Conservation (phyloP, 306 rosid genomes). For the Hippophae tibetana region DNA sequence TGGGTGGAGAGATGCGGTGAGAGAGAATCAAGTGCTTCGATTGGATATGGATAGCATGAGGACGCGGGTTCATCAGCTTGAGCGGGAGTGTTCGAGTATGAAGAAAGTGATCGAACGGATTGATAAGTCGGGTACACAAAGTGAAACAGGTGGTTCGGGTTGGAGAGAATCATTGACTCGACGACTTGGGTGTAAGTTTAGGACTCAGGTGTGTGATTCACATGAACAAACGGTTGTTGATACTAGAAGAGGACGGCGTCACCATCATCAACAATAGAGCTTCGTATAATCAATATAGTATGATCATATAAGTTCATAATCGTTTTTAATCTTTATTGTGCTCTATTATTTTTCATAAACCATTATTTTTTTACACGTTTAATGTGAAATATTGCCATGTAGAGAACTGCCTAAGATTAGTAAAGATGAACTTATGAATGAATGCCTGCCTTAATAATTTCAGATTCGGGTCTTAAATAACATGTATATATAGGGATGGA, state of each 20-base stretch:
- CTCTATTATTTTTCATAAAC: no score
- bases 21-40: constrained; percentile 95
- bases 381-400: no score
- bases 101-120: constrained; percentile 62
- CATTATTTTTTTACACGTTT: no score
- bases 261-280: constrained; percentile 35
- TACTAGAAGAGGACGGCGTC: constrained; percentile 52
- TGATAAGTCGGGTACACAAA: constrained; percentile 34
- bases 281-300: no score
- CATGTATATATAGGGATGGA: no score
- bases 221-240: constrained; percentile 64
- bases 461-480: no score
- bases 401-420: no score
- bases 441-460: no score
- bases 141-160: constrained; percentile 1
- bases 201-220: constrained; percentile 92
- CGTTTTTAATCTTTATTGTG: not conserved
- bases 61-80: constrained; percentile 95
- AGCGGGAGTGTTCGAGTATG: constrained; percentile 89
- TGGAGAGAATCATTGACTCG: constrained; percentile 53
- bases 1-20: constrained; percentile 73
- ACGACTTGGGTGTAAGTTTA: constrained; percentile 80
- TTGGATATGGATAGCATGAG: constrained; percentile 98
- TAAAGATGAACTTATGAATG: no score
- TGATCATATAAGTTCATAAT: no score